Evolutionary conservation across 208 protist species (phyloP).

Genomic region (Trypanosoma melophagium): DNA sequence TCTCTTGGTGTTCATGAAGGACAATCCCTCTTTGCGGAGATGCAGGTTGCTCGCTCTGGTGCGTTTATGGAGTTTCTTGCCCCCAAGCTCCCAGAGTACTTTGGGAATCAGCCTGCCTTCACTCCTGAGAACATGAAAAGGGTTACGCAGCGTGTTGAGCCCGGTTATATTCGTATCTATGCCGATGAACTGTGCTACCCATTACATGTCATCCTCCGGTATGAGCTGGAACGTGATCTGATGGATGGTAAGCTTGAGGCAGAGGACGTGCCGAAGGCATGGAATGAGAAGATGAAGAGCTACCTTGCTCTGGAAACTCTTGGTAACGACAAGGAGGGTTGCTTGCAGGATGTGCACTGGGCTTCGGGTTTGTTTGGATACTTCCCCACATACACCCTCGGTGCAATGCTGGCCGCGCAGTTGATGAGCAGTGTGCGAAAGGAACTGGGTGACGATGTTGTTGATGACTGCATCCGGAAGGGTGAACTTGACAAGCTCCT

Average conservation of each 20-base stretch:
- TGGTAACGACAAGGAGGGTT: slow-evolving; percentile 74
- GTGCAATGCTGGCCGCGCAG: slow-evolving; percentile 83
- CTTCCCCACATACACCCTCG: slow-evolving; percentile 88
- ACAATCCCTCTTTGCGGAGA: slow-evolving; percentile 87
- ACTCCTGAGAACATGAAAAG: slow-evolving; percentile 53
- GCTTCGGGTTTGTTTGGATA: slow-evolving; percentile 70
- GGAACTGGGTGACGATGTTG: slow-evolving; percentile 41
- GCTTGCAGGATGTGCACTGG: slow-evolving; percentile 92
- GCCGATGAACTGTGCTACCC: slow-evolving; percentile 92
- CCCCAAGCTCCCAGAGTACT: slow-evolving; percentile 42
- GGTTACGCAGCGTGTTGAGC: slow-evolving; percentile 50
- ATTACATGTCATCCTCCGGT: slow-evolving; percentile 88
- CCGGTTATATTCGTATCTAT: slow-evolving; percentile 77
- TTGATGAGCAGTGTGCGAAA: slow-evolving; percentile 66
- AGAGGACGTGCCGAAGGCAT: slow-evolving; percentile 76
- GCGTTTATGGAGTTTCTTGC: slow-evolving; percentile 62
- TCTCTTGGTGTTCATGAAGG: slow-evolving; percentile 88
- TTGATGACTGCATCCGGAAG: slow-evolving; percentile 46
- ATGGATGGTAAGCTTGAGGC: slow-evolving; percentile 80
- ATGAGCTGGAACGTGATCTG: slow-evolving; percentile 88
- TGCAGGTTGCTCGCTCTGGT: slow-evolving; percentile 57
- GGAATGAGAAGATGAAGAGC: slow-evolving; percentile 86
- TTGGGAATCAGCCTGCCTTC: slow-evolving; percentile 58
- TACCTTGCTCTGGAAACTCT: slow-evolving; percentile 77
- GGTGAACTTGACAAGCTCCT: slow-evolving; percentile 53